Conservation (phyloP, 1,284 basidiomycete genomes). For the Cerioporus squamosus region DNA sequence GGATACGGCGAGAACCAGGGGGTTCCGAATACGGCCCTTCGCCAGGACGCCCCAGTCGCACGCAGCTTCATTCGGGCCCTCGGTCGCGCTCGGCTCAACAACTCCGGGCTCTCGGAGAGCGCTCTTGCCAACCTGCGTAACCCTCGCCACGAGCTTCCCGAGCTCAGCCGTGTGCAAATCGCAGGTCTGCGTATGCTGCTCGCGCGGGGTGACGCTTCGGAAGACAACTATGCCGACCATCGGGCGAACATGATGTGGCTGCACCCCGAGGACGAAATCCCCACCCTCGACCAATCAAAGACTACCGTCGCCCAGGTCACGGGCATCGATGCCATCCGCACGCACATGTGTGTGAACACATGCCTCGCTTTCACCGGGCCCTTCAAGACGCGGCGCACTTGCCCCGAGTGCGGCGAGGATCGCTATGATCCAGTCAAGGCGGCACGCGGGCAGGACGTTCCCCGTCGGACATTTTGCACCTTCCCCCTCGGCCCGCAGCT, state of each 20-base stretch:
- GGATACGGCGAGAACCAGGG: too few species aligned
- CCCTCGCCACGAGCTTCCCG: too few species aligned
- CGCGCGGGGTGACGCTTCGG: background rate
- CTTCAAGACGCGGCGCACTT: slow-evolving; percentile 23
- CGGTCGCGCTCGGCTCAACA: too few species aligned
- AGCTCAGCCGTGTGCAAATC: background rate
- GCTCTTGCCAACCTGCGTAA: too few species aligned
- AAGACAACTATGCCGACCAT: background rate
- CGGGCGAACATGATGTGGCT: background rate
- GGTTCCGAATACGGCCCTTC: too few species aligned
- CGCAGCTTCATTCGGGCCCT: too few species aligned
- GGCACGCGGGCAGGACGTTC: background rate
- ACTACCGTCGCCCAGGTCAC: background rate
- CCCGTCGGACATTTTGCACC: slow-evolving; percentile 20
- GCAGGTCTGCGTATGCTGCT: background rate
- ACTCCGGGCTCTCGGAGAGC: too few species aligned
- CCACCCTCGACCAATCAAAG: background rate
- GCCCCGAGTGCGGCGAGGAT: slow-evolving; percentile 8
- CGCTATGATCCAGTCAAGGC: slow-evolving; percentile 9
- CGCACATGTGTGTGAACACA: slow-evolving; percentile 36
- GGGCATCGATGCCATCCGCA: background rate
- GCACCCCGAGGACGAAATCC: background rate
- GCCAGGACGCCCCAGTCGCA: too few species aligned
- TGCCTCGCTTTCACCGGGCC: slow-evolving; percentile 40
- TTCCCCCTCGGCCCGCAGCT: slow-evolving; percentile 32